Conservation (phyloP, 2,329 filamentous ascomycete genomes). For the Karstenula rhodostoma region DNA sequence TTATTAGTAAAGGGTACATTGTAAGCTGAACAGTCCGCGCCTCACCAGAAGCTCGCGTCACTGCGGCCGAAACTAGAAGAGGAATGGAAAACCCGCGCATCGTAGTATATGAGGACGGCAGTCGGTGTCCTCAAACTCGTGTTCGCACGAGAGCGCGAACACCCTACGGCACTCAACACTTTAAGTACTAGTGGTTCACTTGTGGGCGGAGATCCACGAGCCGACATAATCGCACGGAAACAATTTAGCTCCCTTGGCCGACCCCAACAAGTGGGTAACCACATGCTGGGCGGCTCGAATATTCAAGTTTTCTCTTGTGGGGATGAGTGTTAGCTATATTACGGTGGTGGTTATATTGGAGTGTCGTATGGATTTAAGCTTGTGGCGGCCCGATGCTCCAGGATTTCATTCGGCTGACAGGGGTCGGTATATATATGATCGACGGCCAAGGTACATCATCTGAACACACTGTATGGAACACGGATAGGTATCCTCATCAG, state of each 20-base stretch:
- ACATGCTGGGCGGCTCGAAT: slow-evolving; percentile 1
- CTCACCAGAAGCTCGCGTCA: slow-evolving; percentile 34
- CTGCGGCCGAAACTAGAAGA: slow-evolving; percentile 31
- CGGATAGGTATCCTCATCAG: neutral
- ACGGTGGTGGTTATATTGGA: slow-evolving; percentile 31
- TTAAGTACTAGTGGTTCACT: slow-evolving; percentile 33
- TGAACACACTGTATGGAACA: slow-evolving; percentile 14
- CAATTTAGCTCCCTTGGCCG: slow-evolving; percentile 33
- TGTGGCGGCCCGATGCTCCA: slow-evolving; percentile 43
- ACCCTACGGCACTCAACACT: slow-evolving; percentile 14
- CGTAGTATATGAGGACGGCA: slow-evolving; percentile 15
- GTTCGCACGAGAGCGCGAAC: slow-evolving; percentile 9
- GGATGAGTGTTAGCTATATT: slow-evolving; percentile 34
- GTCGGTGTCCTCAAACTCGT: slow-evolving; percentile 3
- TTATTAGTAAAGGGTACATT: slow-evolving; percentile 14
- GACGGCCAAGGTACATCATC: slow-evolving; percentile 24
- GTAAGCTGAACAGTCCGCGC: neutral
- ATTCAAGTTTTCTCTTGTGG: slow-evolving; percentile 3
- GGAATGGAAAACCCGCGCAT: slow-evolving; percentile 38
- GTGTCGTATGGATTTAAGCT: slow-evolving; percentile 33
- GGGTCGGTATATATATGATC: slow-evolving; percentile 36
- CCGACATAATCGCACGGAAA: slow-evolving; percentile 22
- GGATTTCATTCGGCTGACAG: slow-evolving; percentile 33
- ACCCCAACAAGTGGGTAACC: slow-evolving; percentile 18
- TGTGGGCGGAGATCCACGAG: slow-evolving; percentile 17